Percentiles rank a stretch among this genome's conserved stretches.
Conservation (phyloP, 305 asterid species). For the Rubia tinctorum region DNA sequence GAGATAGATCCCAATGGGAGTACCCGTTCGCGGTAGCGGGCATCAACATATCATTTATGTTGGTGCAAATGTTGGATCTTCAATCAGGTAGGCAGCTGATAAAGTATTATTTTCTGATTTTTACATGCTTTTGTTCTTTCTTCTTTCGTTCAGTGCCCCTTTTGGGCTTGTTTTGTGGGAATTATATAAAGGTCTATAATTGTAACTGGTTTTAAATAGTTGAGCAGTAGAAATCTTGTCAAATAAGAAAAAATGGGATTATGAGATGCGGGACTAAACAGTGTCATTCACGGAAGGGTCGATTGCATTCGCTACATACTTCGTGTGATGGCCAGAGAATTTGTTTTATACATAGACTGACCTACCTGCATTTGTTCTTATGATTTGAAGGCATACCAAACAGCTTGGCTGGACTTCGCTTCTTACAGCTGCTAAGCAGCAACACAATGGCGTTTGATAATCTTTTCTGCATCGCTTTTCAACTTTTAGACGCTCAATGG, state of each 20-base stretch:
- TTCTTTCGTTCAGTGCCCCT: not conserved
- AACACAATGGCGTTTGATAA: slow-evolving; percentile 90
- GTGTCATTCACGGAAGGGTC: not conserved
- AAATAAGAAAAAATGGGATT: not conserved
- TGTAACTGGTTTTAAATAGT: not conserved
- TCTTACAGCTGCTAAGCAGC: slow-evolving; percentile 52
- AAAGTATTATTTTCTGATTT: not conserved
- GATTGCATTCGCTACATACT: not conserved
- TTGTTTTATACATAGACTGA: not conserved
- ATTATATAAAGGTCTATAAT: not conserved
- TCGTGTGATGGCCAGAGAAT: not conserved
- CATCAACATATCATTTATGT: slow-evolving; percentile 88
- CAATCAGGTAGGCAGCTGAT: slow-evolving; percentile 50
- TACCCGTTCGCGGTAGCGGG: slow-evolving; percentile 99
- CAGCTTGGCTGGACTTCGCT: slow-evolving; percentile 62
- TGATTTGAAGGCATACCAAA: slow-evolving; percentile 55
- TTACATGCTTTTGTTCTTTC: not conserved
- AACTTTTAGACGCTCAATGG: slow-evolving; percentile 89
- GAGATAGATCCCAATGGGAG: slow-evolving; percentile 94
- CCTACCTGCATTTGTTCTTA: not conserved
- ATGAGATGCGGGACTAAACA: not conserved
- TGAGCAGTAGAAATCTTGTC: not conserved
- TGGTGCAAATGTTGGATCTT: slow-evolving; percentile 92
- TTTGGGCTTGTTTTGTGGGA: not conserved
- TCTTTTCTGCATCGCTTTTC: slow-evolving; percentile 82